Evolutionary conservation across 176 grass and related monocot species (phyloP), one percentile per base, ranked within the genome.

Genomic region (Stipa capillata): DNA sequence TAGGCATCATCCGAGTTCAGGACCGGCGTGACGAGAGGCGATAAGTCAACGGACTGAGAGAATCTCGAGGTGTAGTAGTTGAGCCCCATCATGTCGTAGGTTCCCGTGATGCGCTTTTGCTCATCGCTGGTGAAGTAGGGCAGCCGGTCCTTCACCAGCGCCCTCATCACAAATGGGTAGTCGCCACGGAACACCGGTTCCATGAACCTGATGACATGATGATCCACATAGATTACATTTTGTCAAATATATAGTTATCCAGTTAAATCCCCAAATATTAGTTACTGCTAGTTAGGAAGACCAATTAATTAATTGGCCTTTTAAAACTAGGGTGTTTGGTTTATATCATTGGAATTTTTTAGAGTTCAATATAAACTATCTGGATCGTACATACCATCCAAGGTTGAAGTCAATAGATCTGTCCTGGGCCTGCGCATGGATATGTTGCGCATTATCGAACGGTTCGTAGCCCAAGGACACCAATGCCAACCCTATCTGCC

Each of bases 41-140:
- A 36, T 1, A 36, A 18, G 4, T 60, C 18, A 6, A 72, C 13
- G 41, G 58, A 11, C 27, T 27, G 3, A 0, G 79, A 2, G 13
- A 82, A 82, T 13, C 11, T 35, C 0, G 79, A 36, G 29, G 65
- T 72, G 8, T 82, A 82, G 79, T 82, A 82, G 41, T 82, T 82
- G 39, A 82, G 28, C 7, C 53, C 79, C n/a, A 82, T 12, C 39
- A 82, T 48, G 52, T 82, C 54, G 9, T 44, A 82, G 4, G 39
- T 35, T 63, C n/a, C n/a, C n/a, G n/a, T n/a, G n/a, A n/a, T n/a
- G n/a, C n/a, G n/a, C 6, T 33, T 1, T 20, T 82, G 17, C 29
- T 82, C 52, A 3, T 23, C 29, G 0, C 47, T 11, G 0, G 40
- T 72, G 29, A 82, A 82, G 40, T 20, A 24, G 1, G 79, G 79